Percentiles rank a stretch among this genome's conserved stretches.
Conservation (phyloP, 176 grass and related monocot genomes). For the Pontederia paniculata region DNA sequence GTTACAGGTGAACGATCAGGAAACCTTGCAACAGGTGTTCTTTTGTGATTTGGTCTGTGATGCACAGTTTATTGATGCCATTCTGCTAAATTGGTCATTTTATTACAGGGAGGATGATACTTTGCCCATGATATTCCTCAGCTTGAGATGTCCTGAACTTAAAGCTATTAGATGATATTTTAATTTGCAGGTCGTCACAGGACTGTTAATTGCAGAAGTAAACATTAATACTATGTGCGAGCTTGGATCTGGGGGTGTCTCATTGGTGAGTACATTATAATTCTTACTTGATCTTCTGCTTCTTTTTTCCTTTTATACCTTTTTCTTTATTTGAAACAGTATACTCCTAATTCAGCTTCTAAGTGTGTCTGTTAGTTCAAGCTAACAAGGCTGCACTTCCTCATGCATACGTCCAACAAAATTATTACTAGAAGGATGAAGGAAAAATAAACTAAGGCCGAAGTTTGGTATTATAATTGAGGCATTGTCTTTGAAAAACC, state of each 20-base stretch:
- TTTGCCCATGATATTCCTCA: conserved; percentile 13
- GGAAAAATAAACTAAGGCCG: too few relatives aligned
- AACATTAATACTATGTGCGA: conserved; percentile 98
- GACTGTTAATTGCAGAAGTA: conserved; percentile 88
- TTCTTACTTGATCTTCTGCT: conserved; percentile 2
- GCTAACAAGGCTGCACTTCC: too few relatives aligned
- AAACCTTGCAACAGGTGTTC: conserved; percentile 31
- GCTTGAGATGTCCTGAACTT: conserved; percentile 2
- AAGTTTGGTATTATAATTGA: too few relatives aligned
- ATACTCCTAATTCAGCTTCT: too few relatives aligned
- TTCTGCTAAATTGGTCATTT: conserved; percentile 24
- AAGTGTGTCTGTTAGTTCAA: too few relatives aligned
- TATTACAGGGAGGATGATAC: conserved; percentile 37
- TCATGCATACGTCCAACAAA: too few relatives aligned
- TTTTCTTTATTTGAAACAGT: too few relatives aligned
- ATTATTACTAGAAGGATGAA: too few relatives aligned
- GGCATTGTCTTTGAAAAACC: too few relatives aligned
- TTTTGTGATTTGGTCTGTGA: conserved; percentile 10
- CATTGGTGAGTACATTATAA: conserved; percentile 43
- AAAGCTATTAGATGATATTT: conserved; percentile 11
- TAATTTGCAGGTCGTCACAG: conserved; percentile 77
- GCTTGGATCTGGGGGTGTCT: conserved; percentile 87
- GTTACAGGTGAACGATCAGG: conserved; percentile 31
- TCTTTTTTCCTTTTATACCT: conserved; percentile 3
- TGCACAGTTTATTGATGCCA: not conserved